A percentile compares a stretch with the other conserved stretches of the same genome.
Conservation (phyloP, 257 asterid species). For the Linaria vulgaris region DNA sequence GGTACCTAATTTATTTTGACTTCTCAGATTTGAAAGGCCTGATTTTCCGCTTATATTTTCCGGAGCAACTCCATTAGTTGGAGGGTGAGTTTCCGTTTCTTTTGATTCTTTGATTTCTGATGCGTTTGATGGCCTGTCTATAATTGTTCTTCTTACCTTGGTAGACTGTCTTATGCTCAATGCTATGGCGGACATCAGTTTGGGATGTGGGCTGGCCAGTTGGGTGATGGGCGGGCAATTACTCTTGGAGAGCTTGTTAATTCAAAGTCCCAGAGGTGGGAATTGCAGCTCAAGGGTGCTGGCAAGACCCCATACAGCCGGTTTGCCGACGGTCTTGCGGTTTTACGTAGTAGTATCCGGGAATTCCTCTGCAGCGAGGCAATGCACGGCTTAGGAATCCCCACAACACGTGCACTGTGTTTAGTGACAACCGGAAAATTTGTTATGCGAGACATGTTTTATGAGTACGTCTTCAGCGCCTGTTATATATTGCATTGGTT, state of each 20-base stretch:
- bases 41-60: slow-evolving; percentile 79
- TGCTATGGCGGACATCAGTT: slow-evolving; percentile 99
- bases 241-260: slow-evolving; percentile 90
- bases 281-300: slow-evolving; percentile 95
- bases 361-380: slow-evolving; percentile 99
- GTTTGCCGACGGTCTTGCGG: slow-evolving; percentile 99
- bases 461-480: slow-evolving; percentile 62
- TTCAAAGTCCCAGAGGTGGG: slow-evolving; percentile 80
- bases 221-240: slow-evolving; percentile 98
- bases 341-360: slow-evolving; percentile 87
- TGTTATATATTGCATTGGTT: slow-evolving; percentile 7
- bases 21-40: slow-evolving; percentile 80
- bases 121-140: neutral
- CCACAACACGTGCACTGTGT: slow-evolving; percentile 97
- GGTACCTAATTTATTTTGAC: slow-evolving; percentile 26
- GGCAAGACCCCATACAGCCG: slow-evolving; percentile 98
- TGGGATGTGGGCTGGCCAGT: slow-evolving; percentile 99
- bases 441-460: slow-evolving; percentile 93
- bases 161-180: slow-evolving; percentile 80
- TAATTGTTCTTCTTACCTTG: slow-evolving; percentile 17
- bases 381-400: slow-evolving; percentile 90
- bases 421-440: slow-evolving; percentile 83
- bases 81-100: slow-evolving; percentile 60
- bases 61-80: slow-evolving; percentile 66
- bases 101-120: neutral